Evolutionary conservation across 495 filamentous ascomycete genomes (phyloP), one percentile per base, ranked within the genome.

Genomic region (Penicillium pancosmium): DNA sequence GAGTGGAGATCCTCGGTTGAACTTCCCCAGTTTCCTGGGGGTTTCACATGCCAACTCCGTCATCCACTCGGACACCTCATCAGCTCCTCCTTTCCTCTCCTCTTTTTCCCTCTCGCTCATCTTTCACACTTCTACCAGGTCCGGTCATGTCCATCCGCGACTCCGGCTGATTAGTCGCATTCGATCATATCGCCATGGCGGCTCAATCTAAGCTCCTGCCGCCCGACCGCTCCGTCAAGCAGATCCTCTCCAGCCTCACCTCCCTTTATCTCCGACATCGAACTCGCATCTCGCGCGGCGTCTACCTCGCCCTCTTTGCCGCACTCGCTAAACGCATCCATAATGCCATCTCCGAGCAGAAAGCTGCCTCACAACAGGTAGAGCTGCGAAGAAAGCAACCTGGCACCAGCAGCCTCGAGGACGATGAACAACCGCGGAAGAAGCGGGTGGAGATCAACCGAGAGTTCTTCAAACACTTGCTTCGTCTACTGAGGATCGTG

Each of bases 221-320:
- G 54, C 83, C 83, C 44, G 87, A 92, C 61, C 85, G 86, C 57
- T 90, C 89, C 52, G 66, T 97, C 68, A 89, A 88, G 55, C 81
- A 83, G 63, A 77, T 91, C 68, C 78, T 97, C 70, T 84, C 88
- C 59, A 83, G 87, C 61, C 74, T 97, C 53, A 88, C 89, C 12
- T 72, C 75, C 54, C 81, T 89, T 31, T 98, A 98, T 82, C 84
- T 93, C 54, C 78, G 82, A 60, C 84, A 98, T 78, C 92, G 95
- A 57, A 93, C 89, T 38, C 84, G 85, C 44, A 94, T 98, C 70
- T 96, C 93, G 9, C 91, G 93, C 69, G 86, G 86, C 46, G 87
- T 97, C 62, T 98, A 96, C 76, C 80, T 98, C 38, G 89, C 91
- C n/a, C 85, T 98, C 56, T 90, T 95, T 59, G 79, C 95, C 54